These are phyloP conservation scores for Delphinella strobiligena DNA, from an alignment of 2,329 filamentous ascomycete genomes.

Conservation along the genomic window DNA sequence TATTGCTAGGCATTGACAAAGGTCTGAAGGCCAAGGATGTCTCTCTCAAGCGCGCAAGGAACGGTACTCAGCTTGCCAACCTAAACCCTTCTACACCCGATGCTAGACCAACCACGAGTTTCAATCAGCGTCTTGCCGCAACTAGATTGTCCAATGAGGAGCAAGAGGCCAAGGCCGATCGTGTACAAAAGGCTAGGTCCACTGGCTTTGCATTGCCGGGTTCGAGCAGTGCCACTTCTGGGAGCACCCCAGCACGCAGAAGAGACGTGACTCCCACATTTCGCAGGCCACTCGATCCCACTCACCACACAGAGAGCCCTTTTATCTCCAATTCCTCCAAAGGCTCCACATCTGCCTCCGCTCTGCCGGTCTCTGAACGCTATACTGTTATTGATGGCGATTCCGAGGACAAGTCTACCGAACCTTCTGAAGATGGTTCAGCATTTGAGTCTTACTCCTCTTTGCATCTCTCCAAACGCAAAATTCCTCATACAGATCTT, in stretches of 20 bases:
- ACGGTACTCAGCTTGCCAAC: slow-evolving; percentile 17
- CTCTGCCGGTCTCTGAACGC: background rate
- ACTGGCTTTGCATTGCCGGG: slow-evolving; percentile 17
- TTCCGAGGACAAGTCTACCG: slow-evolving; percentile 2
- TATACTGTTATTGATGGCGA: slow-evolving; percentile 1
- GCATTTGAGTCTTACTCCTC: slow-evolving; percentile 79
- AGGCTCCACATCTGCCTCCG: background rate
- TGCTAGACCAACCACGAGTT: slow-evolving; percentile 41
- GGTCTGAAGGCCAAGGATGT: slow-evolving; percentile 69
- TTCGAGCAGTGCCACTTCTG: background rate
- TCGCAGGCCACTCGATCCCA: slow-evolving; percentile 1
- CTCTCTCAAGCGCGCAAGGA: slow-evolving; percentile 60
- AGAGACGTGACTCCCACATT: background rate
- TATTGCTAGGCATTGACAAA: slow-evolving; percentile 81
- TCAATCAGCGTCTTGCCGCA: slow-evolving; percentile 76
- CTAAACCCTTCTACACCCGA: slow-evolving; percentile 7
- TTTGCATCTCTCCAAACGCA: slow-evolving; percentile 69
- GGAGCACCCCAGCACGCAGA: slow-evolving; percentile 1
- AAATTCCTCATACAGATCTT: slow-evolving; percentile 69
- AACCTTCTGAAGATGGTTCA: slow-evolving; percentile 24
- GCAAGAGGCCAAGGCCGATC: slow-evolving; percentile 30
- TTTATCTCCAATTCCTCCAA: background rate
- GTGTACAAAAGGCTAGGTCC: slow-evolving; percentile 30
- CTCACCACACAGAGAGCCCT: slow-evolving; percentile 1
- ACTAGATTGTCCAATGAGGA: slow-evolving; percentile 37